Base-by-base conservation (phyloP, 208 protist genomes). In the Leishmania gerbilli region DNA sequence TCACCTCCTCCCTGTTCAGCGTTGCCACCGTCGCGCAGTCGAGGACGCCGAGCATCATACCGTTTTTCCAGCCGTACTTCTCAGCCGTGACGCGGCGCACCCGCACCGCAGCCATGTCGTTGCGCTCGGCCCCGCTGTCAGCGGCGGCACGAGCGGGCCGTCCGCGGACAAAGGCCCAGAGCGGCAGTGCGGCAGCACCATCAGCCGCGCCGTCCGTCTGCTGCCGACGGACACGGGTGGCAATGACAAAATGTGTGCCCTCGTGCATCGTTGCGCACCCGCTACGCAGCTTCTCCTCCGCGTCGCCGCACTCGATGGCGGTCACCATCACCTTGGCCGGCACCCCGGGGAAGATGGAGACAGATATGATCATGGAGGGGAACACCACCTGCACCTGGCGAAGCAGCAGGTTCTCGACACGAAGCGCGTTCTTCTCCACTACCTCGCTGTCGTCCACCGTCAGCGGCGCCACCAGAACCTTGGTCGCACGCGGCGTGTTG, bases 361-460 rank as follows among this genome's bases (percentile, higher is more conserved):
- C 90, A 9, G 88, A 94, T 58, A 98, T 88, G 60, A 84, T 79
- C 90, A 96, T 92, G n/a, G 84, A 88, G 17, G 84, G 84, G 58
- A 90, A 96, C 21, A 97, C 93, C 13, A 98, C 93, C 77, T 95
- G 91, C 78, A 98, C 85, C 79, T 98, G 93, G 31, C 85, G 87
- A 62, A 98, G 88, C 74, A 98, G 84, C 69, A 92, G 74, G 45
- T 82, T 81, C 87, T 98, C 95, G 84, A 98, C 95, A 37, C 81
- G 90, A 49, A 90, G 37, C 27, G 93, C 93, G 80, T 98, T 98
- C 69, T 95, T 89, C 82, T 98, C 96, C 75, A 98, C 92, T 56
- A 98, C 93, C 82, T 98, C 96, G 74, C 93, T 97, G 69, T 98
- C 96, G 79, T 98, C 93, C 56, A 98, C 92, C 34, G 93, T 95